Base-by-base conservation (phyloP, 306 rosid genomes). In the Gynostemma pentaphyllum region DNA sequence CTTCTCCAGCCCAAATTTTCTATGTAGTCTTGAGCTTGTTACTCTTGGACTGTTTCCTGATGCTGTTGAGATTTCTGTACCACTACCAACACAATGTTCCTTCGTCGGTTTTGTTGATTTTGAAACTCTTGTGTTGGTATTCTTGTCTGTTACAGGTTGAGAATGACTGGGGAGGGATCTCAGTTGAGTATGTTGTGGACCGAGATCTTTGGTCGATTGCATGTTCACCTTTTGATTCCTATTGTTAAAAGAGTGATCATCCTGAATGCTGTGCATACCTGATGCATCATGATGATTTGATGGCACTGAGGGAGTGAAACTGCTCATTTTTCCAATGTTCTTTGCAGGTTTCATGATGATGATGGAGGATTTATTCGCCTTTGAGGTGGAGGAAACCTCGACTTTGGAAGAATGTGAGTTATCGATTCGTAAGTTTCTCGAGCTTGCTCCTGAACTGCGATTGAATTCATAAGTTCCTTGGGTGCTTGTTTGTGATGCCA, bases 341-440 rank as follows among this genome's bases (percentile, higher is more conserved):
- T 72, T 80, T 26, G 83, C 77, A 34, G 87, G 82, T 71, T 77
- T 91, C 86, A 77, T 80, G 76, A 85, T 67, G 45, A 80, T 73
- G 22, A 78, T 81, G 22, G 90, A 86, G 39, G 81, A 70, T 70
- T 64, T 76, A 18, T 70, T n/a, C 46, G 69, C 62, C 45, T 54
- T 68, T 19, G 53, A 49, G 54, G 64, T 52, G 30, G 9, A 27
- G 5, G 62, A 37, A 49, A n/a, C 46, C 50, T 36, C 78, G 66
- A 41, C 54, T 5, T 53, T 46, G 62, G 62, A 65, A 23, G 81
- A 68, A 64, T 13, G 41, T 4, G 64, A 18, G 45, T 45, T 69
- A 48, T 59, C 45, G 50, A 69, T 67, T 46, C 52, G 80, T 68
- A 4, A 68, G 29, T 34, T 59, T 73, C 76, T 72, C 22, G 85